Percentiles rank a stretch among this genome's conserved stretches.
These are phyloP conservation scores for Pseudogymnoascus sp. DNA, from an alignment of 2,329 filamentous ascomycete species.

Conservation along the genomic window DNA sequence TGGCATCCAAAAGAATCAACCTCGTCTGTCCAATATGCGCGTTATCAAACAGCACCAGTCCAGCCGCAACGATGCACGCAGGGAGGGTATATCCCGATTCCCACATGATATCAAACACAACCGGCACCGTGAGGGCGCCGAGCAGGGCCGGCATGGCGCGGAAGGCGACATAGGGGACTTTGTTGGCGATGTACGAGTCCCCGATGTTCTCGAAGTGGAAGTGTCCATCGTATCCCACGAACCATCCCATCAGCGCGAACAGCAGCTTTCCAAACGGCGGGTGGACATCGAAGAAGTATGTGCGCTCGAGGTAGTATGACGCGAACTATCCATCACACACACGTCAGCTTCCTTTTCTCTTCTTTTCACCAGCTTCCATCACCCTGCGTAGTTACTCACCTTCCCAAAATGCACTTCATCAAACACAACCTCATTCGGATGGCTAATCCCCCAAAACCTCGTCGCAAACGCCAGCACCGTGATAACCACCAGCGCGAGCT, in stretches of 20 bases:
- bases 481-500: conserved; percentile 66
- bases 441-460: conserved; percentile 90
- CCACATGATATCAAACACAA: conserved; percentile 98
- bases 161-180: conserved; percentile 94
- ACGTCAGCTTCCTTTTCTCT: not conserved
- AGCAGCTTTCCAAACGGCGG: conserved; percentile 97
- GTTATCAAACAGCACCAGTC: conserved; percentile 89
- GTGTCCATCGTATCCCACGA: conserved; percentile 91
- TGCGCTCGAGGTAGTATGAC: conserved; percentile 83
- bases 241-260: conserved; percentile 94
- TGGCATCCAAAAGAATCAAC: conserved; percentile 89
- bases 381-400: conserved; percentile 44
- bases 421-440: conserved; percentile 95
- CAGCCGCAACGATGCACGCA: conserved; percentile 77
- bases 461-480: conserved; percentile 82
- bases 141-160: conserved; percentile 86
- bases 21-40: conserved; percentile 95
- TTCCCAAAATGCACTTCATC: conserved; percentile 99
- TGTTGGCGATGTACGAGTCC: conserved; percentile 94
- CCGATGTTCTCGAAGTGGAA: conserved; percentile 99
- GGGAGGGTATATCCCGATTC: conserved; percentile 96
- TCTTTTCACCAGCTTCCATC: not conserved
- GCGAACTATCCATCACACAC: conserved; percentile 45
- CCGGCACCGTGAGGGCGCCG: conserved; percentile 87
- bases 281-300: conserved; percentile 99